phyloP scores from a whole-genome alignment of 148 eudicot species.

The Dianthus caryophyllus region DNA sequence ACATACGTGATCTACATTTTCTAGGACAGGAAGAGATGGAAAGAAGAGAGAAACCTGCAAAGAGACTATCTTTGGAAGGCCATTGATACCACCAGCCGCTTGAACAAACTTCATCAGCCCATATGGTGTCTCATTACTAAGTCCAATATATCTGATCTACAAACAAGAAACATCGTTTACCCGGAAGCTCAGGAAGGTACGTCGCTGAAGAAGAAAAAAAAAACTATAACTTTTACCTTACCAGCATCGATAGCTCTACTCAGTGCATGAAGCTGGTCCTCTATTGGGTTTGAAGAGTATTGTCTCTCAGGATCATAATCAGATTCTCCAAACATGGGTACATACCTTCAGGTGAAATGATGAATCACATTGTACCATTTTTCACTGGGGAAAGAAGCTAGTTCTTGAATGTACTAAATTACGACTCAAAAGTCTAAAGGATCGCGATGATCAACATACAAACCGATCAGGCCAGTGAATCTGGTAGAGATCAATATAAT shows the following conservation, averaged over 20 bases:
- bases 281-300: slow-evolving; percentile 48
- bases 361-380: neutral
- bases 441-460: slow-evolving; percentile 39
- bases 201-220: slow-evolving; percentile 4
- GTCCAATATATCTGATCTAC: slow-evolving; percentile 81
- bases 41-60: slow-evolving; percentile 55
- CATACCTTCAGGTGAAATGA: slow-evolving; percentile 54
- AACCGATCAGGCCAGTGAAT: slow-evolving; percentile 99
- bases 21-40: neutral
- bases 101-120: slow-evolving; percentile 89
- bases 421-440: neutral
- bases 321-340: slow-evolving; percentile 95
- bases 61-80: slow-evolving; percentile 51
- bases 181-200: neutral
- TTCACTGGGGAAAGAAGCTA: neutral
- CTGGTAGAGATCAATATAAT: slow-evolving; percentile 82
- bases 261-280: slow-evolving; percentile 73
- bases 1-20: neutral
- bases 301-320: slow-evolving; percentile 58
- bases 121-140: slow-evolving; percentile 90
- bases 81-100: slow-evolving; percentile 31
- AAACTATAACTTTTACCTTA: slow-evolving; percentile 46
- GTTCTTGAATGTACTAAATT: neutral
- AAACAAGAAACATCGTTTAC: slow-evolving; percentile 16
- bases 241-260: slow-evolving; percentile 73